Evolutionary conservation across 1,139 yeast species (phyloP).

Genomic region (Kurtzmaniella quercitrusa): DNA sequence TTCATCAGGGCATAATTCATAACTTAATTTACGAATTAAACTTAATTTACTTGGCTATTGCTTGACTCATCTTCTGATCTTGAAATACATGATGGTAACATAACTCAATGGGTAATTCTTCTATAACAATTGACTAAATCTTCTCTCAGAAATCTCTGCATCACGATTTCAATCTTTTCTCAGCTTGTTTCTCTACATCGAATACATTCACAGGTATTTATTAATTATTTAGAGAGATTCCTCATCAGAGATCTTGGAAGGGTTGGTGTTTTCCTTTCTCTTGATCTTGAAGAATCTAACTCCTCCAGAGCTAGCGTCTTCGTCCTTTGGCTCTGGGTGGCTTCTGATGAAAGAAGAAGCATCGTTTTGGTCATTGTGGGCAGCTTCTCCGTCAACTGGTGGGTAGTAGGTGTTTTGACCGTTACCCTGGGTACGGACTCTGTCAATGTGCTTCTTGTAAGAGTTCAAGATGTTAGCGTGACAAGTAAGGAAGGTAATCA

Average conservation of each 20-base stretch:
- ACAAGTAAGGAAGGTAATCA: slow-evolving; percentile 55
- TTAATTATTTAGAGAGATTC: slow-evolving; percentile 21
- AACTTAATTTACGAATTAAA: too few species aligned
- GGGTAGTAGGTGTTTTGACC: slow-evolving; percentile 13
- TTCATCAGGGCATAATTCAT: too few species aligned
- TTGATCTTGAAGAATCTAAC: slow-evolving; percentile 76
- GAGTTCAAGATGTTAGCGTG: slow-evolving; percentile 47
- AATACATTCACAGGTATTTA: background rate
- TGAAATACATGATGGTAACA: too few species aligned
- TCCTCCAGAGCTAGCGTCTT: slow-evolving; percentile 44
- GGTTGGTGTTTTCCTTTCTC: slow-evolving; percentile 44
- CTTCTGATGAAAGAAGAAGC: slow-evolving; percentile 46
- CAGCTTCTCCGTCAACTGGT: slow-evolving; percentile 11
- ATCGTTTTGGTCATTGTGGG: slow-evolving; percentile 23
- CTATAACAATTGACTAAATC: too few species aligned
- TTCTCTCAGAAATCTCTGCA: background rate
- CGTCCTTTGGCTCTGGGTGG: slow-evolving; percentile 32
- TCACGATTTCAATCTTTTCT: background rate
- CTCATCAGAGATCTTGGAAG: slow-evolving; percentile 46
- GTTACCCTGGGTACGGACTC: slow-evolving; percentile 24
- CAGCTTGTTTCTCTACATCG: background rate
- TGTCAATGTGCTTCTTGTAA: slow-evolving; percentile 41
- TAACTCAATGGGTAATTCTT: too few species aligned
- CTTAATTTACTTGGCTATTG: too few species aligned
- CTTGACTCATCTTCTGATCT: too few species aligned